Evolutionary conservation across 495 filamentous ascomycete species (phyloP), one percentile per base, ranked within the genome.

Genomic region (Podospora appendiculata): DNA sequence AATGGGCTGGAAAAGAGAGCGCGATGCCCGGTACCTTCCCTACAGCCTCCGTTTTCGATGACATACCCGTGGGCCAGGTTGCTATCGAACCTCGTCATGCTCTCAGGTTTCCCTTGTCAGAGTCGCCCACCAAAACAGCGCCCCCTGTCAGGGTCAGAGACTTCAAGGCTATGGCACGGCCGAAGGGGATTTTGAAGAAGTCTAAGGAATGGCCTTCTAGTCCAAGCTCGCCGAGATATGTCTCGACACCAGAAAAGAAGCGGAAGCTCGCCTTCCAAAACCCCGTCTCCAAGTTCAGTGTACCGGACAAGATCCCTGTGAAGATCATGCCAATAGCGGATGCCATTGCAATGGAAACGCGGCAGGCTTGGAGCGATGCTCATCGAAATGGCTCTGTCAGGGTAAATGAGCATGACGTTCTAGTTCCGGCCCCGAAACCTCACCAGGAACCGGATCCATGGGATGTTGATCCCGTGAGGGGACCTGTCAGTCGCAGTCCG

Each of bases 181-280:
- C 59, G 6, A 62, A 54, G 43, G 48, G 58, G 11, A 59, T 68
- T 25, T 34, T 68, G 11, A 68, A 68, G 47, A 48, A 53, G 4
- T 47, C 55, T 8, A 58, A 53, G 34, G 39, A 50, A 25, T 61
- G 52, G 42, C 12, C 47, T 3, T 34, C 35, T 6, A 19, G 14
- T n/a, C 53, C 58, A 8, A 6, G 45, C 7, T 53, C 64, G 12
- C 54, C 63, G 6, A 41, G 35, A 18, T 63, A 59, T 46, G 53
- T 65, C 13, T 7, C 56, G 11, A 65, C 64, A 4, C 62, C 64
- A 0, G 45, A 58, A 3, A 64, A 56, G 48, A 52, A 42, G 32
- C 55, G 57, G 11, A 61, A 52, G 41, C 49, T 66, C 32, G 39
- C 46, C 7, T 68, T 68, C 41, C 36, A 58, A 32, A 60, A 41